Conservation (phyloP, 2,329 filamentous ascomycete species). For the Arthroderma uncinatum region DNA sequence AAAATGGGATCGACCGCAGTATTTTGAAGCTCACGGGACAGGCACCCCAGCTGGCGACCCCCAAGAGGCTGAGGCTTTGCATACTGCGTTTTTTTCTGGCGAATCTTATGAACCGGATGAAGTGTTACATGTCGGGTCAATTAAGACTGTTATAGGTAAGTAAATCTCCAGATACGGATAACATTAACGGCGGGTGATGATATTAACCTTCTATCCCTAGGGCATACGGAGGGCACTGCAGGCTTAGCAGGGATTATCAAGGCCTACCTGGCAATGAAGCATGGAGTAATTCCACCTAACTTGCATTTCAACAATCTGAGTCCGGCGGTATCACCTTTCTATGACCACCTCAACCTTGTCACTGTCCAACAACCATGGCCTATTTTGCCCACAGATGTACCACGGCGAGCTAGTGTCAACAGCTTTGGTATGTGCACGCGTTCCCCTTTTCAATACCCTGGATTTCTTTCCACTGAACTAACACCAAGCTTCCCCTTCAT, state of each 20-base stretch:
- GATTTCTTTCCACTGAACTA: too few species aligned
- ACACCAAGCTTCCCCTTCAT: too few species aligned
- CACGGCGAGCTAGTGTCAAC: slow-evolving; percentile 14
- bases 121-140: slow-evolving; percentile 16
- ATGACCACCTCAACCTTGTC: slow-evolving; percentile 10
- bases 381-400: neutral
- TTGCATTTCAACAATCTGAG: slow-evolving; percentile 4
- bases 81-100: neutral
- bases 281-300: slow-evolving; percentile 21
- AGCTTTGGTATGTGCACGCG: slow-evolving; percentile 8
- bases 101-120: neutral
- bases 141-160: slow-evolving; percentile 25
- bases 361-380: slow-evolving; percentile 20
- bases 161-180: too few species aligned
- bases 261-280: slow-evolving; percentile 19
- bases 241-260: slow-evolving; percentile 23
- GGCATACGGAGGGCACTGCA: slow-evolving; percentile 22
- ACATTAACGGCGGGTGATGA: too few species aligned
- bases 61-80: neutral
- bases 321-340: slow-evolving; percentile 1
- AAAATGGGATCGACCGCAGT: neutral
- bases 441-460: too few species aligned
- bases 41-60: slow-evolving; percentile 5
- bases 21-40: neutral
- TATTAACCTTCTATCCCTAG: too few species aligned